These are phyloP conservation scores for Colletotrichum sansevieriae DNA, from an alignment of 2,329 filamentous ascomycete species.

Conservation along the genomic window DNA sequence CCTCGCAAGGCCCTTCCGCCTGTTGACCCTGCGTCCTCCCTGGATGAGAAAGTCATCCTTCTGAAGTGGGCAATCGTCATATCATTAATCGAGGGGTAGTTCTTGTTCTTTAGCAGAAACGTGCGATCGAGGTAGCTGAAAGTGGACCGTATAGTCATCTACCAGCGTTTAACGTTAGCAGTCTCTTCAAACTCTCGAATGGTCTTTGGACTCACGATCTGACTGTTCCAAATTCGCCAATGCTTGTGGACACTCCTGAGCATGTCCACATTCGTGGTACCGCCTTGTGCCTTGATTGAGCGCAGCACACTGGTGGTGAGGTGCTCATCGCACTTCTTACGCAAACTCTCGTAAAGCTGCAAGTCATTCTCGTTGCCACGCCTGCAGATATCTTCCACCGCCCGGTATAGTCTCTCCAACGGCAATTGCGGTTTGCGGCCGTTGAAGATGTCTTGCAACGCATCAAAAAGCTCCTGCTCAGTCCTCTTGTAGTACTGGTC, in stretches of 20 bases:
- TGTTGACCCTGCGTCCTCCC: constrained; percentile 42
- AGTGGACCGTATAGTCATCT: constrained; percentile 85
- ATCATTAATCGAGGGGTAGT: constrained; percentile 80
- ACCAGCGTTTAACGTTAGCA: constrained; percentile 23
- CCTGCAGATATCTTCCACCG: constrained; percentile 91
- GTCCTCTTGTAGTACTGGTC: constrained; percentile 83
- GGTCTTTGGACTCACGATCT: constrained; percentile 69
- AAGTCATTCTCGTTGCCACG: constrained; percentile 79
- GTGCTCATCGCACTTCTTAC: constrained; percentile 75
- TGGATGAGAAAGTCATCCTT: constrained; percentile 62
- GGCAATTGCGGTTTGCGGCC: constrained; percentile 74
- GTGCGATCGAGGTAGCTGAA: constrained; percentile 96
- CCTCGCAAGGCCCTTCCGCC: constrained; percentile 64
- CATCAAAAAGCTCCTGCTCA: constrained; percentile 79
- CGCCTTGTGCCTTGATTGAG: constrained; percentile 63
- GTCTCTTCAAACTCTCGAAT: constrained; percentile 27
- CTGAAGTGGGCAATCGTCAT: constrained; percentile 84
- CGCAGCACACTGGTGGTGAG: constrained; percentile 72
- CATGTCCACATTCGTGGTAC: constrained; percentile 70
- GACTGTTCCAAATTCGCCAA: constrained; percentile 84
- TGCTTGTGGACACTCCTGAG: constrained; percentile 67
- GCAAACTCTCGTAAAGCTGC: constrained; percentile 69
- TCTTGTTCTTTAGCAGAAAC: constrained; percentile 82
- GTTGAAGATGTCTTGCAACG: constrained; percentile 80
- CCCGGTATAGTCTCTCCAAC: constrained; percentile 90